Conservation (phyloP, 768 basidiomycete genomes). For the Sistotremastrum suecicum region DNA sequence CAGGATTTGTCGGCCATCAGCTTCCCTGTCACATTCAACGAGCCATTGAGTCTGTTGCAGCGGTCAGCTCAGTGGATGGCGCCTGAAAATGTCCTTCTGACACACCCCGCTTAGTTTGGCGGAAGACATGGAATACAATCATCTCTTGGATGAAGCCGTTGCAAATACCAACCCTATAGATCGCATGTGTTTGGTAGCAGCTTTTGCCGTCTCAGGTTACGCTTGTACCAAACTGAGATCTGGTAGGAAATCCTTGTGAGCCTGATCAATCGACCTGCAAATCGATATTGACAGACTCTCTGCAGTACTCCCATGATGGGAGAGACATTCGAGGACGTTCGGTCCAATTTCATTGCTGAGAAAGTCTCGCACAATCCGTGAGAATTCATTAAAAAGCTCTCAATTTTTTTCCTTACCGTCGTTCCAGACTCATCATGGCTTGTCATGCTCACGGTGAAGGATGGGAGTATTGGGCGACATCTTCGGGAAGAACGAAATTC, state of each 20-base stretch:
- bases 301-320: conserved; percentile 74
- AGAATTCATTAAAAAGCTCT: not conserved
- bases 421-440: conserved; percentile 45
- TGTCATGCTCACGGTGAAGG: conserved; percentile 70
- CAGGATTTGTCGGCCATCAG: conserved; percentile 74
- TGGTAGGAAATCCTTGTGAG: conserved; percentile 80
- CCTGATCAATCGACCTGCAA: conserved; percentile 5
- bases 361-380: conserved; percentile 74
- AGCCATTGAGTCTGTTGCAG: conserved; percentile 74
- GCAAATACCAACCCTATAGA: conserved; percentile 42
- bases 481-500: conserved; percentile 78
- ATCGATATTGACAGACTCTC: not conserved
- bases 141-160: conserved; percentile 54
- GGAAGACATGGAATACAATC: conserved; percentile 72
- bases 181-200: conserved; percentile 63
- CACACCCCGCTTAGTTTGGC: conserved; percentile 24
- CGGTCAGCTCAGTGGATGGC: conserved; percentile 20
- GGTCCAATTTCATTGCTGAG: conserved; percentile 75
- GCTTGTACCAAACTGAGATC: conserved; percentile 68
- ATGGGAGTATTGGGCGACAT: conserved; percentile 66
- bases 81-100: not conserved
- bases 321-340: conserved; percentile 75
- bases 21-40: conserved; percentile 84
- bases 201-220: conserved; percentile 76
- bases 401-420: not conserved